Percentiles rank a stretch among this genome's conserved stretches.
Conservation (phyloP, 2,329 filamentous ascomycete species). For the Phoma sp. region DNA sequence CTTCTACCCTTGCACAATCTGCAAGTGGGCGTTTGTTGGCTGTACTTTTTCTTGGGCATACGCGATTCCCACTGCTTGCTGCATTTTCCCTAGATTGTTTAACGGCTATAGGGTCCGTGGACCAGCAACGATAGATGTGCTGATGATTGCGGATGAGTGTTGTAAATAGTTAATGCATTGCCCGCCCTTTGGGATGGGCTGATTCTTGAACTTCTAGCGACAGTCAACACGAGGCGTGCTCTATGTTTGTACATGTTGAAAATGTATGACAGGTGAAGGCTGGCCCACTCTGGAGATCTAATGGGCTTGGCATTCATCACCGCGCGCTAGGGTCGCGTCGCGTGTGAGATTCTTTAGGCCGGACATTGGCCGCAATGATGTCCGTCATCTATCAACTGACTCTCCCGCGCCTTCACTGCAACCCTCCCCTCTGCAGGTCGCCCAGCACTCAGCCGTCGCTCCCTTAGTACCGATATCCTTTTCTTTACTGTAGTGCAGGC, state of each 20-base stretch:
- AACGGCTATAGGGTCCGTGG: slow-evolving; percentile 7
- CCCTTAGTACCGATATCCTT: background rate
- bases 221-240: too few species aligned
- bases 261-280: background rate
- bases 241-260: background rate
- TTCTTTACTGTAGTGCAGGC: background rate
- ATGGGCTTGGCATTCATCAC: slow-evolving; percentile 29
- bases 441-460: background rate
- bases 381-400: slow-evolving; percentile 8
- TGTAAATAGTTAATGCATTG: slow-evolving; percentile 19
- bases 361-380: slow-evolving; percentile 21
- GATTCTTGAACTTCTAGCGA: background rate
- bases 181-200: slow-evolving; percentile 1
- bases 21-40: slow-evolving; percentile 15
- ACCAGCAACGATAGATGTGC: slow-evolving; percentile 16
- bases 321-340: slow-evolving; percentile 33
- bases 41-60: slow-evolving; percentile 8
- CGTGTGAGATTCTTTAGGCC: slow-evolving; percentile 32
- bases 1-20: slow-evolving; percentile 11
- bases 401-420: slow-evolving; percentile 8
- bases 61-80: slow-evolving; percentile 15
- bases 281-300: slow-evolving; percentile 20
- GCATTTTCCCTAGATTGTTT: slow-evolving; percentile 2
- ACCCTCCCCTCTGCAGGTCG: slow-evolving; percentile 8
- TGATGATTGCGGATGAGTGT: slow-evolving; percentile 11